Percentiles rank a stretch among this genome's conserved stretches.
Evolutionary conservation across 306 rosid species (phyloP).

Genomic region (Cyclanthera cordifolia): DNA sequence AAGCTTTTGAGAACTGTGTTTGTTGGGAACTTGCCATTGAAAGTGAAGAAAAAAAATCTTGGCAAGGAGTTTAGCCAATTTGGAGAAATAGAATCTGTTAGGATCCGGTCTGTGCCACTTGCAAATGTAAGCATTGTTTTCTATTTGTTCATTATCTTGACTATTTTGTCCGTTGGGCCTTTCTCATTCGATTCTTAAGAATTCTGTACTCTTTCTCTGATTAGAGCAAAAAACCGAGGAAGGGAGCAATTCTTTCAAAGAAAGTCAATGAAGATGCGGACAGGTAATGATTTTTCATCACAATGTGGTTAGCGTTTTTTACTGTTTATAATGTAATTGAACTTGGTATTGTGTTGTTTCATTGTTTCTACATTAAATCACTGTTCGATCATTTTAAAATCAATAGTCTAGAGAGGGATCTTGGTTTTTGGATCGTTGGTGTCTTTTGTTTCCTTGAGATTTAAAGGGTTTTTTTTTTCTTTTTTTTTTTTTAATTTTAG

Average conservation of each 20-base stretch:
- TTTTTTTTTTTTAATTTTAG: not conserved
- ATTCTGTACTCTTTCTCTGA: not conserved
- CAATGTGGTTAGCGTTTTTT: not conserved
- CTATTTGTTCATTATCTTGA: not conserved
- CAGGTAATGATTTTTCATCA: constrained; percentile 38
- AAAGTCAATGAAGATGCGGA: constrained; percentile 56
- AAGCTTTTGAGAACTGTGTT: constrained; percentile 89
- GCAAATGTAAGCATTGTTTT: constrained; percentile 53
- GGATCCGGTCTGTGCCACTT: constrained; percentile 86
- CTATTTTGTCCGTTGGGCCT: not conserved
- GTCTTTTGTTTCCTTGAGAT: not conserved
- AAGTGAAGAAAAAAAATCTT: constrained; percentile 64
- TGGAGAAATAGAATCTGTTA: constrained; percentile 89
- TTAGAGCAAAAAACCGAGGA: constrained; percentile 78
- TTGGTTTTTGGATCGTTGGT: not conserved
- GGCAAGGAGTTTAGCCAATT: constrained; percentile 57
- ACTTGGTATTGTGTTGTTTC: not conserved
- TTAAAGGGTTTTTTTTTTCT: not conserved
- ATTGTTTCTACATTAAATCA: not conserved
- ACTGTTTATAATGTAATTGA: not conserved
- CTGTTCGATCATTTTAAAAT: not conserved
- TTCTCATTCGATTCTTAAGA: not conserved
- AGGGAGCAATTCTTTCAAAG: constrained; percentile 69
- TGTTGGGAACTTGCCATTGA: constrained; percentile 77
- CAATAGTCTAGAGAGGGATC: not conserved